These are phyloP conservation scores for Bimuria novae-zelandiae DNA, from an alignment of 2,329 filamentous ascomycete genomes.

Conservation along the genomic window DNA sequence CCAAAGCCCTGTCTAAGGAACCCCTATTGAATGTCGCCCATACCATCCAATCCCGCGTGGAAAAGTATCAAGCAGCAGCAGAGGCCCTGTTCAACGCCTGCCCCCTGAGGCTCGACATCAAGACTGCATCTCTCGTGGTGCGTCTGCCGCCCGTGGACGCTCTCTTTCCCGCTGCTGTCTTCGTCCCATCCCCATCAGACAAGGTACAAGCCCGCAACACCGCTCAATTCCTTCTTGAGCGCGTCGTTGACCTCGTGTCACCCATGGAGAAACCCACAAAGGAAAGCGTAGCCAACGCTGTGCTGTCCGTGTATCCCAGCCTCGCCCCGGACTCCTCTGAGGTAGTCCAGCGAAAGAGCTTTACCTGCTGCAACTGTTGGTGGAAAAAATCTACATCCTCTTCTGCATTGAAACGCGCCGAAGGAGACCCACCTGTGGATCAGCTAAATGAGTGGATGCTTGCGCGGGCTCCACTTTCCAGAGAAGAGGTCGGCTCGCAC, in stretches of 20 bases:
- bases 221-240: constrained; percentile 53
- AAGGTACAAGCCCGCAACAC: constrained; percentile 27
- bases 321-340: constrained; percentile 13
- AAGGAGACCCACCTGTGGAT: not conserved
- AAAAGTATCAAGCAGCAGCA: constrained; percentile 57
- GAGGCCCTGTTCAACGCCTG: constrained; percentile 58
- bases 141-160: constrained; percentile 29
- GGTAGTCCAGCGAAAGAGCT: constrained; percentile 11
- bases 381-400: constrained; percentile 27
- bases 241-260: constrained; percentile 55
- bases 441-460: constrained; percentile 33
- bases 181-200: constrained; percentile 22
- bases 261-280: constrained; percentile 52
- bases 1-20: constrained; percentile 67
- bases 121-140: constrained; percentile 40
- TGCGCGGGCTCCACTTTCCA: constrained; percentile 28
- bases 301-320: constrained; percentile 49
- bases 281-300: constrained; percentile 48
- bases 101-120: constrained; percentile 51
- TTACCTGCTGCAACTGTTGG: constrained; percentile 28
- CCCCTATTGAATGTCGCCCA: constrained; percentile 56
- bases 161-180: constrained; percentile 22
- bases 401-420: constrained; percentile 17
- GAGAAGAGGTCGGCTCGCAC: not conserved
- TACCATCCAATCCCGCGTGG: constrained; percentile 59